Evolutionary conservation across 108 stramenopile species (phyloP), one percentile per base, ranked within the genome.

Genomic region (Cyclotella cryptica): DNA sequence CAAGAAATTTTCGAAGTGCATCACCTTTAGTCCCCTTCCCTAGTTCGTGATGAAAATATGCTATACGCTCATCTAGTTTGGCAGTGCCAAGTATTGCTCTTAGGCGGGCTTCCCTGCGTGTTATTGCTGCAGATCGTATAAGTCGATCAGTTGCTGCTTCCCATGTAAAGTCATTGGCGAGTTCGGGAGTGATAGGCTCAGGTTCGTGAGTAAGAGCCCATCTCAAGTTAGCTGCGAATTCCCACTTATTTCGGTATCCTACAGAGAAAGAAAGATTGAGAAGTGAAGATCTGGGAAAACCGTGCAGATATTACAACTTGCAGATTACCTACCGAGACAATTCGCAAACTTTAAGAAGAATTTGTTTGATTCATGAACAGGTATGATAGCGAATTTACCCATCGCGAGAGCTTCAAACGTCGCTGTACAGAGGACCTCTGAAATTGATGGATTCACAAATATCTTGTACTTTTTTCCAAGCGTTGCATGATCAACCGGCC

Each of bases 391-490:
- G 75, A 90, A 96, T 58, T 96, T 93, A 13, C 92, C 92, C 95
- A 96, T 96, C 0, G 95, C 84, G 39, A 88, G 80, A 18, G 86
- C 87, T 61, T 79, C 70, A 28, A 87, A 90, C 27, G 92, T 93
- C 24, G 95, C 92, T 0, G 95, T 96, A 60, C 92, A 92, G 12
- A 96, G 71, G 13, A 96, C 95, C 55, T 96, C 95, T 18, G 91
- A 88, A 1, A 89, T 67, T 28, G 90, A 91, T 29, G 95, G 95
- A 71, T 96, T 96, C 17, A 96, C 87, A 66, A 96, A 92, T n/a
- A 93, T 74, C 60, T 87, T 93, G 80, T 90, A 87, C 19, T 80
- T 70, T 22, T 76, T 59, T 51, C 80, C 82, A 39, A 91, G 81
- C 15, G 41, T 30, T 18, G 89, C 89, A 65, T 94, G 93, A 77